Base-by-base conservation (phyloP, 768 basidiomycete species). In the Sporobolomyces phaffii region DNA sequence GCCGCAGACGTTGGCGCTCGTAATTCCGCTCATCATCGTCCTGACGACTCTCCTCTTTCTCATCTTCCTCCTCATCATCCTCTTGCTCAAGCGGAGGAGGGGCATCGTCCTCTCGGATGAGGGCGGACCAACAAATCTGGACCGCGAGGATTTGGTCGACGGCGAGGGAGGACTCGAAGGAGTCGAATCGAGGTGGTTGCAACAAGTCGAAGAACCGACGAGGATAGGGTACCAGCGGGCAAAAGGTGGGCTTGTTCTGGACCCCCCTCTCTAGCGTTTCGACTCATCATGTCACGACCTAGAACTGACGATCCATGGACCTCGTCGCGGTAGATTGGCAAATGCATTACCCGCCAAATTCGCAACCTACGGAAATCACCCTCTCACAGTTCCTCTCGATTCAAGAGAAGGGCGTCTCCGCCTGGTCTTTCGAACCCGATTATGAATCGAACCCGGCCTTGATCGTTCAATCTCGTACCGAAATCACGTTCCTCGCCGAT, bases 401-500 rank as follows among this genome's bases (percentile, higher is more conserved):
- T 64, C 96, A 99, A 77, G 96, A 99, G 80, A 99, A 99, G 76
- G 96, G 96, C 72, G 94, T 99, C 49, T 94, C 93, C 31, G 96
- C 96, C 22, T 99, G 96, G 96, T 92, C 86, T 43, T 99, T 99
- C 76, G 96, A 99, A 77, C 96, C 96, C 40, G 96, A 98, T 77
- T 97, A 93, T 77, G 93, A 98, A 78, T 87, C 90, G 59, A 85
- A 92, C 77, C 57, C 72, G 20, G 87, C 89, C 11, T 82, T 98
- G 49, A 84, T 97, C 45, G 94, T 99, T 54, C 91, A 96, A 74
- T 86, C 90, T 26, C 86, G 96, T 53, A 99, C 96, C 0, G 96
- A 99, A 79, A 88, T 99, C 73, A 96, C 93, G 9, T 99, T 99
- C 80, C 87, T 99, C 66, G 73, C 78, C 22, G 80, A 80, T 60